Conservation (phyloP, 2,329 filamentous ascomycete genomes). For the Neopestalotiopsis sp. region DNA sequence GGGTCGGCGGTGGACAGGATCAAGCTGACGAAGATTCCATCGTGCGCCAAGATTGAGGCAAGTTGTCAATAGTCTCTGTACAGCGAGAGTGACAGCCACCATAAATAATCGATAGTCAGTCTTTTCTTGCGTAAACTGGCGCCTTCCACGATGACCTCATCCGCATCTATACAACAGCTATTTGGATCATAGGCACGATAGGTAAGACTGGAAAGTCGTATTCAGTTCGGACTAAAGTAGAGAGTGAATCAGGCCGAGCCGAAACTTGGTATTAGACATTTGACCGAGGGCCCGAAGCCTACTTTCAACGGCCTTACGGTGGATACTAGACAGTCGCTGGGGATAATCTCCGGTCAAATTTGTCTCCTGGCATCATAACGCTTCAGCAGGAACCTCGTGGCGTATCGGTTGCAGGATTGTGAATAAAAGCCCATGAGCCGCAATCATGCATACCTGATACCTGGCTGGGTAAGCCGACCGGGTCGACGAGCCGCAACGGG, state of each 20-base stretch:
- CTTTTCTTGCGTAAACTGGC: neutral
- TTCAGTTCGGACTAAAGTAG: neutral
- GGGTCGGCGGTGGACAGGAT: neutral
- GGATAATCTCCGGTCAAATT: neutral
- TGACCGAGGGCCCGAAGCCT: constrained; percentile 13
- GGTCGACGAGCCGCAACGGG: no score
- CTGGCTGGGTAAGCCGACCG: no score
- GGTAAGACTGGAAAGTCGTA: neutral
- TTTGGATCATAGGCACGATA: neutral
- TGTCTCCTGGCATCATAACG: neutral
- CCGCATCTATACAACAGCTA: neutral
- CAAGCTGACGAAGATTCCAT: neutral
- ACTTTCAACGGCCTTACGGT: neutral
- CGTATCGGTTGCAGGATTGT: no score
- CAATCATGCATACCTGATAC: no score
- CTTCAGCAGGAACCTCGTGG: no score
- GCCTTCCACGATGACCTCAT: neutral
- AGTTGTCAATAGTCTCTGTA: neutral
- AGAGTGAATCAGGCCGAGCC: constrained; percentile 20
- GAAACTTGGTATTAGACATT: constrained; percentile 17
- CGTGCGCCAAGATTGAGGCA: neutral
- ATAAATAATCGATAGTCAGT: neutral
- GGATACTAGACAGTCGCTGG: neutral
- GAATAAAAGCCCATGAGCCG: no score
- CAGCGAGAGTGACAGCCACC: neutral